Percentiles rank a stretch among this genome's conserved stretches.
phyloP scores from a whole-genome alignment of 1,284 basidiomycete genomes.

The Tilletia horrida region DNA sequence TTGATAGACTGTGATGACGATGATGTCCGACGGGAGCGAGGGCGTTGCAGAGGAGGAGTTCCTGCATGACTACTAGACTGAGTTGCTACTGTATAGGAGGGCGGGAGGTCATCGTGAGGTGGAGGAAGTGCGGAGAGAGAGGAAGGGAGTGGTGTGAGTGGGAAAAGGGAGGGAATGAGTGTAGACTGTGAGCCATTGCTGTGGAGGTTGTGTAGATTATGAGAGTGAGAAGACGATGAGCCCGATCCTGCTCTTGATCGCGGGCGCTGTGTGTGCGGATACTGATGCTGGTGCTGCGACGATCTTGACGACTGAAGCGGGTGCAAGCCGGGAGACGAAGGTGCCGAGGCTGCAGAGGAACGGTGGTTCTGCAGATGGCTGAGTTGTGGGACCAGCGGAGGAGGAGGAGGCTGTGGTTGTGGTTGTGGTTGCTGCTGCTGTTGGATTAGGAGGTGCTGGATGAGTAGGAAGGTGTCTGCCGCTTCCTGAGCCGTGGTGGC shows the following conservation, averaged over 20 bases:
- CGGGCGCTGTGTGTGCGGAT: not conserved
- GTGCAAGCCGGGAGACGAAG: constrained; percentile 26
- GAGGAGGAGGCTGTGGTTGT: not conserved
- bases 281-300: not conserved
- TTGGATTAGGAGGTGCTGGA: constrained; percentile 24
- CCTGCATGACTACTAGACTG: too few relatives aligned
- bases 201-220: not conserved
- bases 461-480: too few relatives aligned
- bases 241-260: not conserved
- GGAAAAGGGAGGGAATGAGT: not conserved
- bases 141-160: not conserved
- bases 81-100: not conserved
- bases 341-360: not conserved
- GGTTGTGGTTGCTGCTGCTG: not conserved
- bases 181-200: not conserved
- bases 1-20: not conserved
- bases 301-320: constrained; percentile 29
- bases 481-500: too few relatives aligned
- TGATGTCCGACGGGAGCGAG: not conserved
- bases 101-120: not conserved
- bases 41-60: not conserved
- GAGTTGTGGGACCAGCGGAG: not conserved
- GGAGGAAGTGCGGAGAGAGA: not conserved
- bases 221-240: not conserved
- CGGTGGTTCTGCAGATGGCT: constrained; percentile 4